These are phyloP conservation scores for Leonotis leonurus DNA, from an alignment of 257 asterid genomes.

Conservation along the genomic window DNA sequence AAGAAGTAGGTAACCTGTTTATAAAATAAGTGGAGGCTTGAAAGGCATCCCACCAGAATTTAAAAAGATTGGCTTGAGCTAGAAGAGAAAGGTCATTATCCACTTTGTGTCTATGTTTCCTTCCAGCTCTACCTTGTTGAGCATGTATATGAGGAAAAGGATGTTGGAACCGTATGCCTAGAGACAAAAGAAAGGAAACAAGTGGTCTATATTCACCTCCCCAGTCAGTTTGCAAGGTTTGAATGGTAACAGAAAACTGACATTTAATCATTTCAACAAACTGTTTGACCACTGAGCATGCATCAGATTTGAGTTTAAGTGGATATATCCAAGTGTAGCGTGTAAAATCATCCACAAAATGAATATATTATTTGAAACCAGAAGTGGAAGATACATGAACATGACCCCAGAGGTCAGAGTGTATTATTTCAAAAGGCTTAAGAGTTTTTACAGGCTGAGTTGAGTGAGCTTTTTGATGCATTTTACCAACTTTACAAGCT, in stretches of 20 bases:
- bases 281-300: background rate
- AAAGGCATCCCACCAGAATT: background rate
- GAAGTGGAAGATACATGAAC: background rate
- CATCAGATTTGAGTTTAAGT: background rate
- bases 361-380: background rate
- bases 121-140: background rate
- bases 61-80: background rate
- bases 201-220: background rate
- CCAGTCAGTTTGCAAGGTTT: background rate
- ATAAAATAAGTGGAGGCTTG: background rate
- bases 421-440: background rate
- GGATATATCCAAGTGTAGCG: background rate
- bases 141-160: background rate
- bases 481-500: background rate
- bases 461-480: background rate
- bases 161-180: background rate
- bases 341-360: background rate
- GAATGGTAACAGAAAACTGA: background rate
- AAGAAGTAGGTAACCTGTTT: background rate
- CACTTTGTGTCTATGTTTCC: background rate
- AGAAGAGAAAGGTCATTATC: background rate
- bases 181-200: background rate
- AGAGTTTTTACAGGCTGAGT: background rate
- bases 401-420: background rate
- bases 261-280: background rate